Evolutionary conservation across 177 flowering plant genomes (phyloP), one percentile per base, ranked within the genome.

Genomic region (Vitis hybrid): DNA sequence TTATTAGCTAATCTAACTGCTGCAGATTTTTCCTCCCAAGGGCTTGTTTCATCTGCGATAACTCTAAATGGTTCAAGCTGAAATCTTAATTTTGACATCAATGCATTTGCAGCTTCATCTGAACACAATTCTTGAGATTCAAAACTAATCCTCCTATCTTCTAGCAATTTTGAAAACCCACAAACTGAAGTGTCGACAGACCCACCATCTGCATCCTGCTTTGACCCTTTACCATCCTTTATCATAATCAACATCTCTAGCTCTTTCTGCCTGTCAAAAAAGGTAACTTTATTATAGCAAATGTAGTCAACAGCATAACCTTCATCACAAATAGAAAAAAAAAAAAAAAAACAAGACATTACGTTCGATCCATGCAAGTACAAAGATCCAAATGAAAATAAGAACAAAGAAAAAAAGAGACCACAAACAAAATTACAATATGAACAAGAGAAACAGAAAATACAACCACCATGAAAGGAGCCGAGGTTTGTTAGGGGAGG

Each of bases 1-100:
- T 85, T 93, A 55, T 81, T 76, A 57, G 81, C 80, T 67, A 95
- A 79, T 65, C 85, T 85, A 57, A 83, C 75, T 1, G 81, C 88
- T 1, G 83, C 87, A 23, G 98, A 93, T 69, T 84, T 95, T 74
- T 91, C 98, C 81, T 95, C 98, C 98, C 97, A 95, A 0, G 88
- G 86, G 58, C 66, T 70, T 11, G 64, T 80, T 64, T 87, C 88
- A 78, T 86, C 87, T 3, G 80, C 73, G n/a, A 82, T 60, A 65
- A 77, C 81, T 73, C 84, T 86, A 73, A 93, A 88, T 13, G 96
- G 98, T 66, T 83, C 90, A 69, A 93, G 82, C 81, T 85, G 89
- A 70, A 62, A 70, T 70, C 85, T 82, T 69, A 95, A 72, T 54
- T 75, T 87, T 1, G 76, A 69, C 65, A 89, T 75, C 76, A 95